Evolutionary conservation across 2,329 filamentous ascomycete genomes (phyloP).

Genomic region (Fusarium scirpi): DNA sequence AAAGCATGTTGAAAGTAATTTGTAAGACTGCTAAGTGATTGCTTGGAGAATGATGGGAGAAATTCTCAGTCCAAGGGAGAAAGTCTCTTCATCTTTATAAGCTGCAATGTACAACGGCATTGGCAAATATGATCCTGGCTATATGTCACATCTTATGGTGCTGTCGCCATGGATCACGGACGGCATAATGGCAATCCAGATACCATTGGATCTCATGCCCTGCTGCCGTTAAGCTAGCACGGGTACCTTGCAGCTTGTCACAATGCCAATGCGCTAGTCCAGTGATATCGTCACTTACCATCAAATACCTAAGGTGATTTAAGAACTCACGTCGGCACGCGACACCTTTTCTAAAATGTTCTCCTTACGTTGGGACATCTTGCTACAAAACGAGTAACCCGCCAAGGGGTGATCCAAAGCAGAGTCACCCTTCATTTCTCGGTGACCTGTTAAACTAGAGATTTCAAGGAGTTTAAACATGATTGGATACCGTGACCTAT

Average conservation of each 20-base stretch:
- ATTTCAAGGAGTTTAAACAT: background rate
- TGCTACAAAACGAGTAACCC: background rate
- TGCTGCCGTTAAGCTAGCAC: background rate
- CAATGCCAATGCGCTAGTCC: background rate
- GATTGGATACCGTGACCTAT: slow-evolving; percentile 17
- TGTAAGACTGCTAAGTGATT: background rate
- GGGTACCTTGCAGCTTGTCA: background rate
- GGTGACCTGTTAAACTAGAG: background rate
- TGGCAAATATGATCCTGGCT: background rate
- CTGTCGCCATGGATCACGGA: background rate
- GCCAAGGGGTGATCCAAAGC: background rate
- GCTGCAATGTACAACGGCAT: no score
- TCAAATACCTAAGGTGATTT: background rate
- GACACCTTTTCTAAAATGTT: accelerated
- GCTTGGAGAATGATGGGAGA: background rate
- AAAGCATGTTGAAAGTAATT: slow-evolving; percentile 4
- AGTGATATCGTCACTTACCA: background rate
- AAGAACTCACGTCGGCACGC: background rate
- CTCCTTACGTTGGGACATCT: background rate
- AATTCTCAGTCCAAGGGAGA: background rate
- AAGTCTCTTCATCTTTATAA: background rate
- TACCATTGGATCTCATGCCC: background rate
- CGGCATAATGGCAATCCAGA: background rate
- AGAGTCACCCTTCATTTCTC: slow-evolving; percentile 2
- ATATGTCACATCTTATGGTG: background rate